Conservation (phyloP, 163 green algal species). For the Coccomyxa subellipsoidea region DNA sequence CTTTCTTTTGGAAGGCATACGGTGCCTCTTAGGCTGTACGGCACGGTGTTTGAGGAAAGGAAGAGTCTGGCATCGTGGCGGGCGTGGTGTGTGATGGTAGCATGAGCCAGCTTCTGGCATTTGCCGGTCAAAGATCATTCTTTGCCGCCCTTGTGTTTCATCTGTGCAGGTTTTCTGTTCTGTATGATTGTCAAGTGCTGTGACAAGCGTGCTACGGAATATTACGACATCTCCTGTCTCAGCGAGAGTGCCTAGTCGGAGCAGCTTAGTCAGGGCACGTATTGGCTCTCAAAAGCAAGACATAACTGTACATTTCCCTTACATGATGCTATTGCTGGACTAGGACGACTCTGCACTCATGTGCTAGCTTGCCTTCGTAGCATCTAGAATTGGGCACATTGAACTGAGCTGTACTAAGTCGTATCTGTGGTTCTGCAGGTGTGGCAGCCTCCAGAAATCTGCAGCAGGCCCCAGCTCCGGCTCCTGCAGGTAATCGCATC, state of each 20-base stretch:
- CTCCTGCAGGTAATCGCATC: neutral
- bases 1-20: neutral
- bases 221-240: neutral
- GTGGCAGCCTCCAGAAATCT: neutral
- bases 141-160: too few species aligned
- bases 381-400: too few species aligned
- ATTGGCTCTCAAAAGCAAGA: neutral
- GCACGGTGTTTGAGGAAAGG: too few species aligned
- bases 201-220: neutral
- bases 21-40: too few species aligned
- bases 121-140: too few species aligned
- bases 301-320: neutral
- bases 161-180: too few species aligned
- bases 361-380: too few species aligned
- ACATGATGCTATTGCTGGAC: neutral
- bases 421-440: neutral
- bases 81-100: too few species aligned
- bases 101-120: too few species aligned
- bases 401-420: neutral
- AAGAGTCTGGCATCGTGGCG: too few species aligned
- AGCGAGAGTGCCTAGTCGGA: neutral
- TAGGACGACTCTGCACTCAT: neutral
- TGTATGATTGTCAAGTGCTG: neutral
- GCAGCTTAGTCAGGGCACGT: neutral
- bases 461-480: neutral